Evolutionary conservation across 352 stramenopile species (phyloP).

Genomic region (Aphanomyces stellatus): DNA sequence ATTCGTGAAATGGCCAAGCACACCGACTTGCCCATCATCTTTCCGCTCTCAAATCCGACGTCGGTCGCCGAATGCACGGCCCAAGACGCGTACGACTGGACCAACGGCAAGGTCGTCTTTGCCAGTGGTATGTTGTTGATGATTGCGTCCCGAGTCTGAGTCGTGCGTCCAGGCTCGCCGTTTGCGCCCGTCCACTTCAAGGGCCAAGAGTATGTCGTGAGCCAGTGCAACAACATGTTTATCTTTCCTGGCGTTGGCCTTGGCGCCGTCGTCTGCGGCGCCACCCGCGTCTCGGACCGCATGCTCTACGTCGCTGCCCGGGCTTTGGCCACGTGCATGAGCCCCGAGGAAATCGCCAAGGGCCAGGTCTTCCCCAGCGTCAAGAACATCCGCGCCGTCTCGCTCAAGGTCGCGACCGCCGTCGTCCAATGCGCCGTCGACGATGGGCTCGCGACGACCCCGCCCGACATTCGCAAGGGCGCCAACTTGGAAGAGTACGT

Average conservation of each 20-base stretch:
- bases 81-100: slow-evolving; percentile 95
- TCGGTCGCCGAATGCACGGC: slow-evolving; percentile 94
- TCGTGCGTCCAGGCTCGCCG: slow-evolving; percentile 49
- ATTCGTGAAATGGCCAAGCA: slow-evolving; percentile 85
- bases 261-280: slow-evolving; percentile 77
- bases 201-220: slow-evolving; percentile 67
- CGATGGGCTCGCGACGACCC: slow-evolving; percentile 78
- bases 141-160: neutral
- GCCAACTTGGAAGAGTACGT: slow-evolving; percentile 85
- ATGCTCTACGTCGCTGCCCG: slow-evolving; percentile 95
- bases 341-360: slow-evolving; percentile 83
- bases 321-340: slow-evolving; percentile 89
- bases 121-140: slow-evolving; percentile 65
- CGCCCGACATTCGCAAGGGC: slow-evolving; percentile 53
- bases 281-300: slow-evolving; percentile 79
- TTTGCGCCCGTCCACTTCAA: slow-evolving; percentile 90
- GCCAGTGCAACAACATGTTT: slow-evolving; percentile 96
- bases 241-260: slow-evolving; percentile 96
- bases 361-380: slow-evolving; percentile 93
- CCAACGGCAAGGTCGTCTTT: slow-evolving; percentile 92
- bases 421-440: slow-evolving; percentile 86
- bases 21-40: slow-evolving; percentile 90
- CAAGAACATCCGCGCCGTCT: slow-evolving; percentile 89
- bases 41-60: slow-evolving; percentile 95
- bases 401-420: slow-evolving; percentile 85